phyloP scores from a whole-genome alignment of 768 basidiomycete genomes.

The Lactarius hatsudake region DNA sequence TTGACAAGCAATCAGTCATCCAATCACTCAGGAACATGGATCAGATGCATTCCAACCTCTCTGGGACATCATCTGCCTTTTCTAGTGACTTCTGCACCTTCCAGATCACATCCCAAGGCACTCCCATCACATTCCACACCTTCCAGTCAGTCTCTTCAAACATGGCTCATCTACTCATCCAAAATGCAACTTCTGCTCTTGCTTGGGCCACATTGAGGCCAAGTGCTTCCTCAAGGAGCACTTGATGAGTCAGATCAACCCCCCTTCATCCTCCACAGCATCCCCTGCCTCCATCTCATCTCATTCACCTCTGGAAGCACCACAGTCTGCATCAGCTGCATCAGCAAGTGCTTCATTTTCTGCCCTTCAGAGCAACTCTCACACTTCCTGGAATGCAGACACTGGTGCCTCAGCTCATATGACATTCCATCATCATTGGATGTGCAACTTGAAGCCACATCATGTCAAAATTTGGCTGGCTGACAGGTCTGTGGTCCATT shows the following conservation, averaged over 20 bases:
- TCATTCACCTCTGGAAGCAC: not conserved
- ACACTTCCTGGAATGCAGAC: not conserved
- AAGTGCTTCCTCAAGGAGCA: not conserved
- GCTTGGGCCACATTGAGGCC: too few species aligned
- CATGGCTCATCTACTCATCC: too few species aligned
- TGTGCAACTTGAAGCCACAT: not conserved
- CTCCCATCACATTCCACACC: too few species aligned
- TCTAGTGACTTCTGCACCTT: too few species aligned
- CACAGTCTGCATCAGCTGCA: not conserved
- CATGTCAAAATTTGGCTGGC: not conserved
- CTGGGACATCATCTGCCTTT: not conserved
- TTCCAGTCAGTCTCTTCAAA: too few species aligned
- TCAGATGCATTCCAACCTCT: not conserved
- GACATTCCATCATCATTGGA: not conserved
- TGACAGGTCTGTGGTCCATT: not conserved
- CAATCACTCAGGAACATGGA: not conserved
- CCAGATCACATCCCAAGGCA: not conserved
- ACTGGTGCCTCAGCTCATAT: not conserved
- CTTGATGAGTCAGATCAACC: not conserved
- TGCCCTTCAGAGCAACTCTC: not conserved
- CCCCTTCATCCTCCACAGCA: not conserved
- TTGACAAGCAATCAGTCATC: conserved; percentile 5
- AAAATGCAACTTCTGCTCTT: too few species aligned
- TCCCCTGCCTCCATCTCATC: not conserved
- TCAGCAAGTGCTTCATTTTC: not conserved